Evolutionary conservation across 768 basidiomycete species (phyloP).

Genomic region (Termitomyces heimii): DNA sequence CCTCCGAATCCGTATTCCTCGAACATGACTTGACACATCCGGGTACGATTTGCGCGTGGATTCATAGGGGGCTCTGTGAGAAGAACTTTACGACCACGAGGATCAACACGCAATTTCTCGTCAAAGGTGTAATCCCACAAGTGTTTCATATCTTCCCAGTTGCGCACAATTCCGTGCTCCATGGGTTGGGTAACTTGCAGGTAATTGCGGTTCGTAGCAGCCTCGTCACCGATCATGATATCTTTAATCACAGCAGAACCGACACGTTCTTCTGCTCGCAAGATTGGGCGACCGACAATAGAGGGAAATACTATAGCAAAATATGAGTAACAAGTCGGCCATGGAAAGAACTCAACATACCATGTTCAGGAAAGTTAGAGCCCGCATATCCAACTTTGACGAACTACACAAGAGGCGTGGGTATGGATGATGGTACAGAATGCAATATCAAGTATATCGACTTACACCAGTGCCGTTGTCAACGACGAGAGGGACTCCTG

Average conservation of each 20-base stretch:
- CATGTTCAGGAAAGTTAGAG: slow-evolving; percentile 93
- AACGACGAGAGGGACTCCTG: slow-evolving; percentile 62
- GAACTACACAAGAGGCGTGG: slow-evolving; percentile 43
- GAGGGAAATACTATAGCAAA: slow-evolving; percentile 79
- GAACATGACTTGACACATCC: slow-evolving; percentile 99
- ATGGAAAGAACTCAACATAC: slow-evolving; percentile 33
- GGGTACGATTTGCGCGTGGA: slow-evolving; percentile 85
- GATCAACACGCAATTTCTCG: slow-evolving; percentile 89
- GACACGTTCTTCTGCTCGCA: slow-evolving; percentile 95
- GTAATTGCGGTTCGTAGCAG: slow-evolving; percentile 88
- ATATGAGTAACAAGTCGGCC: background rate
- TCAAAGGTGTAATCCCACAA: slow-evolving; percentile 99
- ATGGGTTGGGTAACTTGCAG: slow-evolving; percentile 97
- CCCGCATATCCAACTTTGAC: slow-evolving; percentile 90
- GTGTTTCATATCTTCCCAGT: slow-evolving; percentile 99
- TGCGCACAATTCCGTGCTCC: slow-evolving; percentile 98
- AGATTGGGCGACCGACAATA: slow-evolving; percentile 92
- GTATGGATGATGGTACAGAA: slow-evolving; percentile 2
- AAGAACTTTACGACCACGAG: slow-evolving; percentile 81
- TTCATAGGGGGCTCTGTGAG: slow-evolving; percentile 99
- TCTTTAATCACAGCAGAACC: slow-evolving; percentile 86
- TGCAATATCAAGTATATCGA: slow-evolving; percentile 5
- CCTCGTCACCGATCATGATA: slow-evolving; percentile 98
- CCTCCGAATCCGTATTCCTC: slow-evolving; percentile 96
- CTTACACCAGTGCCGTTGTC: slow-evolving; percentile 88